phyloP scores from a whole-genome alignment of 805 yeast genomes.

The Starmerella riodocensis region DNA sequence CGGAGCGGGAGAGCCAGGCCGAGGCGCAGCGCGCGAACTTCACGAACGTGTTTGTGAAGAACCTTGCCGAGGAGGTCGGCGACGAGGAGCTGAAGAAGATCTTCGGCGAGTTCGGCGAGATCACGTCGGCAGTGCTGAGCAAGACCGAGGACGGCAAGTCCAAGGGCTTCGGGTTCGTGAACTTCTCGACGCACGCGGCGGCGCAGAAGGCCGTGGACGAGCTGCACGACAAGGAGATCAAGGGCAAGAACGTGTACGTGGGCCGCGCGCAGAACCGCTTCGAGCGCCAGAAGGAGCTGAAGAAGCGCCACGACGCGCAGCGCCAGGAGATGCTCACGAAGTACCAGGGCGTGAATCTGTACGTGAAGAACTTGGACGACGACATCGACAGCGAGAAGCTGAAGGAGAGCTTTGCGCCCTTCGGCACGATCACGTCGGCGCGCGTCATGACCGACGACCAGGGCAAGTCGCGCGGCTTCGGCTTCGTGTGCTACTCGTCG shows the following conservation, averaged over 20 bases:
- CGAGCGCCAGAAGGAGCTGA: conserved; percentile 93
- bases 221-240: conserved; percentile 70
- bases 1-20: conserved; percentile 86
- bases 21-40: conserved; percentile 82
- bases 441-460: conserved; percentile 90
- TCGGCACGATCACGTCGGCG: conserved; percentile 90
- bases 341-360: conserved; percentile 95
- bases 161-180: conserved; percentile 91
- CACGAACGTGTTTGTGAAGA: conserved; percentile 93
- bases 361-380: conserved; percentile 93
- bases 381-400: conserved; percentile 80
- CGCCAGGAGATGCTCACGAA: conserved; percentile 83
- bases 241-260: conserved; percentile 74
- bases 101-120: conserved; percentile 60
- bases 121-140: conserved; percentile 74
- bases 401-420: conserved; percentile 82
- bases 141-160: conserved; percentile 76
- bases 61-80: conserved; percentile 53
- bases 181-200: conserved; percentile 73
- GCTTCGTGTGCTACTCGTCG: conserved; percentile 92
- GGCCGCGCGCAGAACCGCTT: conserved; percentile 99
- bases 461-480: conserved; percentile 95
- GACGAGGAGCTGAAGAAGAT: conserved; percentile 47
- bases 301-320: conserved; percentile 83
- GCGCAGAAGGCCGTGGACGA: conserved; percentile 88